phyloP scores from a whole-genome alignment of 2,329 filamentous ascomycete species.

The Aspergillus sp. region DNA sequence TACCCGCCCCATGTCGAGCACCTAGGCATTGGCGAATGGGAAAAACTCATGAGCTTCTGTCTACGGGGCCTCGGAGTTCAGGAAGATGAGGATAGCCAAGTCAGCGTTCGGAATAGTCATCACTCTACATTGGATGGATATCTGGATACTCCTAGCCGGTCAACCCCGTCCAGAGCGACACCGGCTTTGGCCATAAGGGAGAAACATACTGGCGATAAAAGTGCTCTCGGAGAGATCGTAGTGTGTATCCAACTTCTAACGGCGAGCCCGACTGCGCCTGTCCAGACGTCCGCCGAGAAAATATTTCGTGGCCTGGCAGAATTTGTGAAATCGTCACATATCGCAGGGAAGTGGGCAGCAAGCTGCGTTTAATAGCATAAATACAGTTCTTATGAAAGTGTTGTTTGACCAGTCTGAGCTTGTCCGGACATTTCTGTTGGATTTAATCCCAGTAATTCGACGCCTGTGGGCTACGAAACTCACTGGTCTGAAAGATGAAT shows the following conservation, averaged over 20 bases:
- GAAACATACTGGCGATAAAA: conserved; percentile 23
- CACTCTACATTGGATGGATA: conserved; percentile 22
- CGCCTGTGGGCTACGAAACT: conserved; percentile 74
- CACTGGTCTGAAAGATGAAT: conserved; percentile 66
- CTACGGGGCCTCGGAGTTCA: conserved; percentile 50
- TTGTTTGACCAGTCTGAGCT: conserved; percentile 65
- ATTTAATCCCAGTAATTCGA: conserved; percentile 66
- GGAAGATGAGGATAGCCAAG: conserved; percentile 22
- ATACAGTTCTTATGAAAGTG: conserved; percentile 61
- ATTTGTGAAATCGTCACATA: conserved; percentile 58
- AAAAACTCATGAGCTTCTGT: conserved; percentile 66
- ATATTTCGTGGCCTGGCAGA: conserved; percentile 55
- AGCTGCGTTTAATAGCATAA: conserved; percentile 70
- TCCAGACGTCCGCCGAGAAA: conserved; percentile 52
- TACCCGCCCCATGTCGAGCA: conserved; percentile 76
- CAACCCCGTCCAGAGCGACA: conserved; percentile 26
- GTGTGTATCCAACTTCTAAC: conserved; percentile 63
- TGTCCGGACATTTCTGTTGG: conserved; percentile 55
- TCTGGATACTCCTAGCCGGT: conserved; percentile 19
- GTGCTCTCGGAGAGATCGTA: conserved; percentile 52
- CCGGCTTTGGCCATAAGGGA: conserved; percentile 21
- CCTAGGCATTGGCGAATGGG: conserved; percentile 65
- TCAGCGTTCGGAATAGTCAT: conserved; percentile 23
- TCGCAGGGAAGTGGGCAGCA: conserved; percentile 63
- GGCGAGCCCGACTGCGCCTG: conserved; percentile 62